Conservation (phyloP, 441 rosid species). For the Melastoma candidum region DNA sequence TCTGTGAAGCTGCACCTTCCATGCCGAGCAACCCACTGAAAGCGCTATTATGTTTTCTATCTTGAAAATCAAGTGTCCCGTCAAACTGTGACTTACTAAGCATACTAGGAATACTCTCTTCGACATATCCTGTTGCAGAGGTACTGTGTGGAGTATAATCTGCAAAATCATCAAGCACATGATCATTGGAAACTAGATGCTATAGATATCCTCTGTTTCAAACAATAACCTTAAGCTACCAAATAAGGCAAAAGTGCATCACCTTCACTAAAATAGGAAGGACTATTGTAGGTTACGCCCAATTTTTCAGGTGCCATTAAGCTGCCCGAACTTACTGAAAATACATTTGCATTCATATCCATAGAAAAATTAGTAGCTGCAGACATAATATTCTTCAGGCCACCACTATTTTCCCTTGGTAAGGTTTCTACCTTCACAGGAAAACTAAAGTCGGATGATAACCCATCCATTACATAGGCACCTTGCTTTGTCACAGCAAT, state of each 20-base stretch:
- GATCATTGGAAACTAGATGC: conserved; percentile 6
- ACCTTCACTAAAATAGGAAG: conserved; percentile 28
- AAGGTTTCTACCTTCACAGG: conserved; percentile 19
- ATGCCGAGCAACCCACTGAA: conserved; percentile 26
- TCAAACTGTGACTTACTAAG: conserved; percentile 21
- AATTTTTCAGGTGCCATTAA: conserved; percentile 21
- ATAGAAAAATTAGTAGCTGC: conserved; percentile 11
- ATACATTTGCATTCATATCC: conserved; percentile 9
- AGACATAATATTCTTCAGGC: conserved; percentile 19
- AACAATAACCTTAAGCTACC: not conserved
- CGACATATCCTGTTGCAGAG: conserved; percentile 26
- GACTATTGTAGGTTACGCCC: conserved; percentile 21
- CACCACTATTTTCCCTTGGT: conserved; percentile 30
- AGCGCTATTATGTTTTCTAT: conserved; percentile 37
- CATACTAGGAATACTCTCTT: conserved; percentile 28
- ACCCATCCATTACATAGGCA: conserved; percentile 23
- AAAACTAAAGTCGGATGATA: conserved; percentile 22
- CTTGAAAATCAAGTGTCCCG: conserved; percentile 23
- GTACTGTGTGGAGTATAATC: conserved; percentile 30
- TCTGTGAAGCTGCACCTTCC: conserved; percentile 21
- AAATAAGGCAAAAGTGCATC: conserved; percentile 7
- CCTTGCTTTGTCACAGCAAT: conserved; percentile 22
- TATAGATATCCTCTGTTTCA: not conserved
- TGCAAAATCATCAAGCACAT: conserved; percentile 23
- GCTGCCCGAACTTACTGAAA: conserved; percentile 24